A percentile compares a stretch with the other conserved stretches of the same genome.
phyloP scores from a whole-genome alignment of 192 early-diverging fungal species.

The Phlyctochytrium planicorne region DNA sequence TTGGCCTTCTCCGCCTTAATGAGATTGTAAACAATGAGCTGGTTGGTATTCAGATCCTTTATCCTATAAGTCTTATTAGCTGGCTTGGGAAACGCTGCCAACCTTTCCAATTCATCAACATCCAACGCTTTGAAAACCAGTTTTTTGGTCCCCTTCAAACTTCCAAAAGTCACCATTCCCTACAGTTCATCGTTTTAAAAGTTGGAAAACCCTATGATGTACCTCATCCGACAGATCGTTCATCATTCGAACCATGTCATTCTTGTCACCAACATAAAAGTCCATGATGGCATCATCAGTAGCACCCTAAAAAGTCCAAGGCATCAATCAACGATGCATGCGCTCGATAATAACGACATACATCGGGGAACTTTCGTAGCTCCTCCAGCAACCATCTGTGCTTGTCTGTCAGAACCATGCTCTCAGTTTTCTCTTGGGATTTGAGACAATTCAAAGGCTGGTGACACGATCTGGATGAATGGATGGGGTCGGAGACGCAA shows the following conservation, averaged over 20 bases:
- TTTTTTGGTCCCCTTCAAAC: slow-evolving; percentile 14
- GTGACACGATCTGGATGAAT: too few relatives aligned
- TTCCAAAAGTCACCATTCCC: too few relatives aligned
- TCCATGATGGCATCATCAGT: not conserved
- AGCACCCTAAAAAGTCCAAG: too few relatives aligned
- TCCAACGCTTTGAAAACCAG: slow-evolving; percentile 43
- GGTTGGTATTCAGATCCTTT: slow-evolving; percentile 62
- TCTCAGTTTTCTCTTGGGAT: too few relatives aligned
- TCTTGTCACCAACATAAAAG: not conserved
- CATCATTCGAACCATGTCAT: not conserved
- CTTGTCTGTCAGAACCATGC: too few relatives aligned
- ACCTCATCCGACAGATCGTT: not conserved
- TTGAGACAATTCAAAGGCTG: too few relatives aligned
- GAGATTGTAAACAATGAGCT: slow-evolving; percentile 75
- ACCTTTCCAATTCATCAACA: slow-evolving; percentile 39
- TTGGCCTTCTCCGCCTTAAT: slow-evolving; percentile 80
- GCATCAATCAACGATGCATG: too few relatives aligned
- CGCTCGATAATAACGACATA: too few relatives aligned
- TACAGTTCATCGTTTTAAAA: too few relatives aligned
- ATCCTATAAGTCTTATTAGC: slow-evolving; percentile 25
- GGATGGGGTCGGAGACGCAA: too few relatives aligned
- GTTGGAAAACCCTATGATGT: not conserved
- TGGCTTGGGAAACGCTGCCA: not conserved
- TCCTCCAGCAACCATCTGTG: too few relatives aligned
- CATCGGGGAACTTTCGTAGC: too few relatives aligned